These are phyloP conservation scores for Yamadazyma blattariae DNA, from an alignment of 1,139 yeast species.

Conservation along the genomic window DNA sequence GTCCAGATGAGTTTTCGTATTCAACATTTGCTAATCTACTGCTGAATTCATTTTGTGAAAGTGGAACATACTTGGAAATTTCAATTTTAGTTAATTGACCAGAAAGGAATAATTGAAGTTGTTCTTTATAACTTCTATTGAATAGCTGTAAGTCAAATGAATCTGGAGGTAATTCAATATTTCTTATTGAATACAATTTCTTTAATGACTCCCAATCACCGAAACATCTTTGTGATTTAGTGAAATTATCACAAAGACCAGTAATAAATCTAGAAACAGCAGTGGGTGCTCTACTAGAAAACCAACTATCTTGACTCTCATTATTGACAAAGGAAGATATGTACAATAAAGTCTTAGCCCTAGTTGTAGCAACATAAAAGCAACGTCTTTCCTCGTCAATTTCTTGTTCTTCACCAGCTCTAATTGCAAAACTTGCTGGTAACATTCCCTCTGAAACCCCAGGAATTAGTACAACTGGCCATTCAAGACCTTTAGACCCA, in stretches of 20 bases:
- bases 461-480: slow-evolving; percentile 89
- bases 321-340: slow-evolving; percentile 32
- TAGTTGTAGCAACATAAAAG: slow-evolving; percentile 82
- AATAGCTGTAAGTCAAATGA: slow-evolving; percentile 64
- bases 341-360: slow-evolving; percentile 58
- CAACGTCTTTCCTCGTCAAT: slow-evolving; percentile 78
- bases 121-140: slow-evolving; percentile 39
- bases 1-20: no score
- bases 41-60: no score
- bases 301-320: slow-evolving; percentile 16
- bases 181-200: slow-evolving; percentile 18
- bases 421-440: slow-evolving; percentile 48
- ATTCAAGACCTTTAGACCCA: slow-evolving; percentile 89
- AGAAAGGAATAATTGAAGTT: slow-evolving; percentile 8
- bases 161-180: slow-evolving; percentile 7
- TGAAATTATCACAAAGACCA: slow-evolving; percentile 8
- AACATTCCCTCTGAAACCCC: slow-evolving; percentile 59
- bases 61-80: slow-evolving; percentile 2
- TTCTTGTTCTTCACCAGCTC: slow-evolving; percentile 30
- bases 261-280: slow-evolving; percentile 32
- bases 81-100: slow-evolving; percentile 2
- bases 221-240: slow-evolving; percentile 18
- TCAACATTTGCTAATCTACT: no score
- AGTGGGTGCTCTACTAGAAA: slow-evolving; percentile 15
- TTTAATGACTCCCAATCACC: slow-evolving; percentile 13